Percentiles rank a stretch among this genome's conserved stretches.
Evolutionary conservation across 805 yeast species (phyloP).

Genomic region (Maudiozyma bulderi): DNA sequence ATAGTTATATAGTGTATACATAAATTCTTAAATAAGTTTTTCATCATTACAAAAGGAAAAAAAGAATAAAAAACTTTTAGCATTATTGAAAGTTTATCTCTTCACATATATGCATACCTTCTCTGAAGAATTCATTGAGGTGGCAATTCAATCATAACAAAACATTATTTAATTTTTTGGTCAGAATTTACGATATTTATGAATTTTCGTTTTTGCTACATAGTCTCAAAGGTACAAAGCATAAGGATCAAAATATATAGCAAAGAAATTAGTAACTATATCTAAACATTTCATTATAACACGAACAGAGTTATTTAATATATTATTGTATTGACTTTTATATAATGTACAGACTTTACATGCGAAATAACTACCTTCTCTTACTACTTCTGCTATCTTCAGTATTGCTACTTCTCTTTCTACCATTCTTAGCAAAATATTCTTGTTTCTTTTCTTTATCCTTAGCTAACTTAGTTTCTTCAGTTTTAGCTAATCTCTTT

Average conservation of each 20-base stretch:
- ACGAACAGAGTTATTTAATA: neutral
- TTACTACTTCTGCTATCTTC: conserved; percentile 25
- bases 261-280: too few relatives aligned
- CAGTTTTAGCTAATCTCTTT: conserved; percentile 66
- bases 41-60: too few relatives aligned
- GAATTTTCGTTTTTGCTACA: too few relatives aligned
- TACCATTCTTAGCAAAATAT: conserved; percentile 63
- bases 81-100: neutral
- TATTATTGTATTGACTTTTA: neutral
- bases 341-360: neutral
- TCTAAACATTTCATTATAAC: too few relatives aligned
- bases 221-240: too few relatives aligned
- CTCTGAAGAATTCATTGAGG: too few relatives aligned
- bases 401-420: conserved; percentile 41
- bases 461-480: conserved; percentile 60
- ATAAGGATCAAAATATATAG: too few relatives aligned
- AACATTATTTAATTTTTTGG: too few relatives aligned
- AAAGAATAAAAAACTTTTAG: neutral
- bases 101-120: neutral
- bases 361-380: conserved; percentile 12
- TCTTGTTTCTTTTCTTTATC: conserved; percentile 83
- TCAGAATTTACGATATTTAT: too few relatives aligned
- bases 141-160: too few relatives aligned
- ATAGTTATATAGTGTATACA: neutral
- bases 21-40: neutral